Conservation (phyloP, 129 eudicot species). For the Cynara cardunculus region DNA sequence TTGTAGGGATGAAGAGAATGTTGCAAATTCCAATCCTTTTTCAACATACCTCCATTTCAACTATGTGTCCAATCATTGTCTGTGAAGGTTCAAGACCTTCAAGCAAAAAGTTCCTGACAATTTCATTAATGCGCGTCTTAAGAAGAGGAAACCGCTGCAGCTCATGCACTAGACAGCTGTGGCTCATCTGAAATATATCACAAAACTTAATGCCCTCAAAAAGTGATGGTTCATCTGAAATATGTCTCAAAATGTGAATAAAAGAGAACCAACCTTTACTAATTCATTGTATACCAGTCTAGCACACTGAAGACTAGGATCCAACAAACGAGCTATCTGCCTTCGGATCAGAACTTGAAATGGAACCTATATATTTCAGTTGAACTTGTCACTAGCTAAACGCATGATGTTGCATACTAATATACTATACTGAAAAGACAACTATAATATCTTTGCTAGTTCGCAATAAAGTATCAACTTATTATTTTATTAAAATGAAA, state of each 20-base stretch:
- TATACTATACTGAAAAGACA: neutral
- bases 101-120: constrained; percentile 50
- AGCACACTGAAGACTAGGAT: constrained; percentile 86
- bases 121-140: constrained; percentile 47
- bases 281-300: constrained; percentile 64
- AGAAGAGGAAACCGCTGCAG: constrained; percentile 69
- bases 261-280: constrained; percentile 43
- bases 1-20: neutral
- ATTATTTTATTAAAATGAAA: neutral
- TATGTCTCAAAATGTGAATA: neutral
- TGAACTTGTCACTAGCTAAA: neutral
- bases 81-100: constrained; percentile 61
- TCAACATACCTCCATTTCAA: constrained; percentile 73
- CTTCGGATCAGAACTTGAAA: constrained; percentile 77
- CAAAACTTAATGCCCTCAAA: neutral
- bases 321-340: constrained; percentile 78
- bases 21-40: neutral
- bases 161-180: constrained; percentile 44
- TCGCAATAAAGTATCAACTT: neutral
- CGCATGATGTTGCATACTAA: neutral
- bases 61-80: constrained; percentile 53
- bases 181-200: constrained; percentile 57
- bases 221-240: neutral
- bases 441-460: neutral
- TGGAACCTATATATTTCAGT: constrained; percentile 49